Evolutionary conservation across 2,329 filamentous ascomycete species (phyloP).

Genomic region (Aspergillus sp.): DNA sequence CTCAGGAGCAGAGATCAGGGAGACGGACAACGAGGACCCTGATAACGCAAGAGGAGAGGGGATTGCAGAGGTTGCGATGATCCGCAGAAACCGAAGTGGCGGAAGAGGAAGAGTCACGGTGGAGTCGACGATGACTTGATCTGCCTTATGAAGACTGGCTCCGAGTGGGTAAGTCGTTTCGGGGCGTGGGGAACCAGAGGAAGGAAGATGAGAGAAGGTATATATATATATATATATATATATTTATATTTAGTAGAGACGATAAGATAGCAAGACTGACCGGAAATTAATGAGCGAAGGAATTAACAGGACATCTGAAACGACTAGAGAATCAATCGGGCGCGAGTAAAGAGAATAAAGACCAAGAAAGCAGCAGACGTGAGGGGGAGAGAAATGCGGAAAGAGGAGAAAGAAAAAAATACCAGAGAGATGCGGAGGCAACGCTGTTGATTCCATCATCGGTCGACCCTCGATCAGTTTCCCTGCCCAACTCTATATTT

Average conservation of each 20-base stretch:
- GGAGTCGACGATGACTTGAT: conserved; percentile 2
- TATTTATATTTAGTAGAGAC: no score
- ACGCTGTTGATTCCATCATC: background rate
- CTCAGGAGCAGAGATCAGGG: background rate
- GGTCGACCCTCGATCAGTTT: background rate
- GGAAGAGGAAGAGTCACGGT: conserved; percentile 10
- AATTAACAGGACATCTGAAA: background rate
- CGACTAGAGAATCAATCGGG: background rate
- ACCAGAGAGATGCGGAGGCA: background rate
- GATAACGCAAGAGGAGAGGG: background rate
- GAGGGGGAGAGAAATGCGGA: background rate
- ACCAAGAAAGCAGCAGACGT: background rate
- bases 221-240: no score
- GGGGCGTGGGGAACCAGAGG: no score
- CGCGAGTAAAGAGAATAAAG: background rate
- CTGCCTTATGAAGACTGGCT: background rate
- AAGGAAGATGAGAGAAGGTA: no score
- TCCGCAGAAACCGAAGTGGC: conserved; percentile 11
- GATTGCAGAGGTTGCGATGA: conserved; percentile 3
- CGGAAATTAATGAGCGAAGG: background rate
- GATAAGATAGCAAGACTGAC: background rate
- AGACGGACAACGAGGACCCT: background rate
- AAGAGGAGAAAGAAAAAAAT: no score
- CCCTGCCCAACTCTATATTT: no score
- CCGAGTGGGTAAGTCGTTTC: no score